These are phyloP conservation scores for Gyrodon lividus DNA, from an alignment of 768 basidiomycete species.

Conservation along the genomic window DNA sequence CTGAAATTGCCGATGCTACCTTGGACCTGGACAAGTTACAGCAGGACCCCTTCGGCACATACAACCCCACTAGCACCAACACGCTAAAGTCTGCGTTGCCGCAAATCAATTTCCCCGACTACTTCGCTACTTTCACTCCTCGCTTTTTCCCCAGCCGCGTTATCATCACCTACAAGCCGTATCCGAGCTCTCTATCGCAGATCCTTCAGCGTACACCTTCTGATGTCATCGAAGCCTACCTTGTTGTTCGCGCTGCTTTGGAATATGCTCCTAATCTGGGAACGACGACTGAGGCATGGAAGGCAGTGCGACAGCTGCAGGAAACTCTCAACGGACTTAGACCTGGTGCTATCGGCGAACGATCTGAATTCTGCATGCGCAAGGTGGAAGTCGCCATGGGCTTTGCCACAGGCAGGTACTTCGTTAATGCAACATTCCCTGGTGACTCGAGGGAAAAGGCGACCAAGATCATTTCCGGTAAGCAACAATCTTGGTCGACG, in stretches of 20 bases:
- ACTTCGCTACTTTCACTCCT: conserved; percentile 82
- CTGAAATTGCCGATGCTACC: conserved; percentile 70
- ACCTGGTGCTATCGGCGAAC: conserved; percentile 79
- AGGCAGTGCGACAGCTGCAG: conserved; percentile 64
- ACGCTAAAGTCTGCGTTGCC: conserved; percentile 69
- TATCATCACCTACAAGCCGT: conserved; percentile 82
- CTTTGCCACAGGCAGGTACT: conserved; percentile 88
- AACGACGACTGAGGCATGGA: conserved; percentile 73
- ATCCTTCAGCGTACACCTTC: conserved; percentile 68
- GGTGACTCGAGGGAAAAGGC: conserved; percentile 78
- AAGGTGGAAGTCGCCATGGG: conserved; percentile 74
- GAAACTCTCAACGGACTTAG: conserved; percentile 82
- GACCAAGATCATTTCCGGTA: conserved; percentile 79
- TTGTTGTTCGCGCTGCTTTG: conserved; percentile 74
- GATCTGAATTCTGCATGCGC: conserved; percentile 79
- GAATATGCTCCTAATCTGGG: conserved; percentile 71
- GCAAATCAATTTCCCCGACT: conserved; percentile 80
- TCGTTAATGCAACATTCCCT: conserved; percentile 80
- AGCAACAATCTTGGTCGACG: conserved; percentile 8
- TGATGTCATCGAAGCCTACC: conserved; percentile 82
- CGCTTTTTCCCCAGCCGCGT: conserved; percentile 72
- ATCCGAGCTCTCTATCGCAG: conserved; percentile 60
- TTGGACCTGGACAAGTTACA: conserved; percentile 76
- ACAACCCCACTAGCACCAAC: conserved; percentile 76
- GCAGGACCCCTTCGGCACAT: conserved; percentile 82